These are phyloP conservation scores for Venturia oleaginea DNA, from an alignment of 2,329 filamentous ascomycete species.

Conservation along the genomic window DNA sequence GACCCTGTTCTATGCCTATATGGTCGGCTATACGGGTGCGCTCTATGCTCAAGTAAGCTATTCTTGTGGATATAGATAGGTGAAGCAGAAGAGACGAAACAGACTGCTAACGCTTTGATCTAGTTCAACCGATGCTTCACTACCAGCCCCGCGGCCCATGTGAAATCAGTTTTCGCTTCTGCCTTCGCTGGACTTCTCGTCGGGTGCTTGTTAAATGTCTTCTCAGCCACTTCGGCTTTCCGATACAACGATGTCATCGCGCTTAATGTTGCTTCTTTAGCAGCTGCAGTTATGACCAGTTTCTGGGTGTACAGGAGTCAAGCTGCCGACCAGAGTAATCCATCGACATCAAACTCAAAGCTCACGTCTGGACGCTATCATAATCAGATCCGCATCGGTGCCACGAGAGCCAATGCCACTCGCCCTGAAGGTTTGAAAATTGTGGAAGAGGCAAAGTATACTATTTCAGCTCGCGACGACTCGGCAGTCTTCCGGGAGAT, in stretches of 20 bases:
- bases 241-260: constrained; percentile 40
- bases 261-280: constrained; percentile 42
- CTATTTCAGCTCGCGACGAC: background rate
- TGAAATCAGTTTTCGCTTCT: constrained; percentile 1
- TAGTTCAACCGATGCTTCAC: constrained; percentile 10
- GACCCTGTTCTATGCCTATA: background rate
- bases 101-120: background rate
- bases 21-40: background rate
- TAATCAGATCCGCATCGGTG: background rate
- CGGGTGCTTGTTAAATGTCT: background rate
- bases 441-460: background rate
- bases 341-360: background rate
- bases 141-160: background rate
- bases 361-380: background rate
- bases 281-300: constrained; percentile 35
- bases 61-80: background rate
- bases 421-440: background rate
- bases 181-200: constrained; percentile 4
- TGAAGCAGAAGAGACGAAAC: background rate
- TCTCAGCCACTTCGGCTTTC: background rate
- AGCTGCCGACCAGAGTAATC: background rate
- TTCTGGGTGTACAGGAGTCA: background rate
- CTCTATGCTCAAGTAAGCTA: constrained; percentile 1
- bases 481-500: background rate
- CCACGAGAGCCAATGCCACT: background rate